phyloP scores from a whole-genome alignment of 768 basidiomycete genomes.

The Rhodotorula babjevae region DNA sequence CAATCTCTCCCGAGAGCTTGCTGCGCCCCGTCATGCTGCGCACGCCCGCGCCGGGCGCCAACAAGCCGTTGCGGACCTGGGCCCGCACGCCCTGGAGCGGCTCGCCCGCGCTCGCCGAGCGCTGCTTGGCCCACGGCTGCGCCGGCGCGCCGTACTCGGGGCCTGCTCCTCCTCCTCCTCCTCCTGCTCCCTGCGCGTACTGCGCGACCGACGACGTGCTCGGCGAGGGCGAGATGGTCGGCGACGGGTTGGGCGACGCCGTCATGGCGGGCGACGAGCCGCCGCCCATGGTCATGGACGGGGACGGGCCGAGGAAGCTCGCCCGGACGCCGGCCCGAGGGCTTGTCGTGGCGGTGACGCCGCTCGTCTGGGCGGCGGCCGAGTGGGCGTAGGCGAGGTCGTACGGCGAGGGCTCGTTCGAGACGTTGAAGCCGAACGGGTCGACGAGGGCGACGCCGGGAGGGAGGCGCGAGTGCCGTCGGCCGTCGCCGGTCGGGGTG shows the following conservation, averaged over 20 bases:
- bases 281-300: not conserved
- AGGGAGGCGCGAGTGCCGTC: slow-evolving; percentile 26
- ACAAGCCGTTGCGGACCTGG: slow-evolving; percentile 20
- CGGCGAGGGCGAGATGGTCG: slow-evolving; percentile 6
- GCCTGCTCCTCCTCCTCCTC: not conserved
- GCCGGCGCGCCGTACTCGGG: too few relatives aligned
- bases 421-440: slow-evolving; percentile 32
- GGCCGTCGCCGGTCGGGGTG: not conserved
- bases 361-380: not conserved
- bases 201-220: not conserved
- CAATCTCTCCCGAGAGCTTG: slow-evolving; percentile 37
- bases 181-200: not conserved
- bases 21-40: slow-evolving; percentile 15
- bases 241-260: not conserved
- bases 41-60: not conserved
- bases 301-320: slow-evolving; percentile 5
- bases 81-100: not conserved
- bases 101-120: slow-evolving; percentile 9
- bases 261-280: not conserved
- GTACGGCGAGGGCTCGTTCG: slow-evolving; percentile 25
- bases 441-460: slow-evolving; percentile 34
- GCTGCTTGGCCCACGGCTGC: too few relatives aligned
- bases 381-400: slow-evolving; percentile 18
- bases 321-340: slow-evolving; percentile 1
- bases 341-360: not conserved